phyloP scores from a whole-genome alignment of 2,329 filamentous ascomycete species.

The Claviceps spartinae region DNA sequence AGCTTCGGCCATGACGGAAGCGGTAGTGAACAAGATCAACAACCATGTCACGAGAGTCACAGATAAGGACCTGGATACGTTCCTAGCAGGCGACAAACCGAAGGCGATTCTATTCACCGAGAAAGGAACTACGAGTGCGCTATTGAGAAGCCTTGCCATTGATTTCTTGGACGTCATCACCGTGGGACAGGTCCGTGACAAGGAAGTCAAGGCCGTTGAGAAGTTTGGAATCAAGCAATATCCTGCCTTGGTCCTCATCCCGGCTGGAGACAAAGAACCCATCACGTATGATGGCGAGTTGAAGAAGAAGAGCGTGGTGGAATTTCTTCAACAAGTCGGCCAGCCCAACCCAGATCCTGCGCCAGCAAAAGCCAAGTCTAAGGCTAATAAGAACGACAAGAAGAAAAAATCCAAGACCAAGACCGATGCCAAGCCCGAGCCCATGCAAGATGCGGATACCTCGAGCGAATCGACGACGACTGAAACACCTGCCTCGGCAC shows the following conservation, averaged over 20 bases:
- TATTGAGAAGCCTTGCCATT: conserved; percentile 74
- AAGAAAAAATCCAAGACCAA: conserved; percentile 11
- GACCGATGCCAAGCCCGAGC: conserved; percentile 19
- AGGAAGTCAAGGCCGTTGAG: conserved; percentile 58
- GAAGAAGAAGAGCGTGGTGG: conserved; percentile 68
- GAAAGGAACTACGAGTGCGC: conserved; percentile 74
- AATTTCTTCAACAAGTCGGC: conserved; percentile 70
- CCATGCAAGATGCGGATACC: conserved; percentile 27
- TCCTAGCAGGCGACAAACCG: conserved; percentile 57
- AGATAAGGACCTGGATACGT: conserved; percentile 65
- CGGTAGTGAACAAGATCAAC: conserved; percentile 74
- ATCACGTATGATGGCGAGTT: conserved; percentile 70
- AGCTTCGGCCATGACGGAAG: conserved; percentile 78
- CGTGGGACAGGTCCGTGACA: conserved; percentile 72
- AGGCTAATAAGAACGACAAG: conserved; percentile 18
- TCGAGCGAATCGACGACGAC: conserved; percentile 16
- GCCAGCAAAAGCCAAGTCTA: conserved; percentile 27
- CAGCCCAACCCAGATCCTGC: conserved; percentile 63
- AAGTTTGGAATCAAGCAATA: conserved; percentile 66
- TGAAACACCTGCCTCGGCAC: conserved; percentile 8
- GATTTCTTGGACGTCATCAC: conserved; percentile 74
- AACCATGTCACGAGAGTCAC: conserved; percentile 77
- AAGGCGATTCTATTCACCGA: conserved; percentile 90
- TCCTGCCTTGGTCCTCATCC: conserved; percentile 69
- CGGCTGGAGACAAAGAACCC: conserved; percentile 52